Evolutionary conservation across 129 eudicot genomes (phyloP), one percentile per base, ranked within the genome.

Genomic region (Heracleum sosnowskyi): DNA sequence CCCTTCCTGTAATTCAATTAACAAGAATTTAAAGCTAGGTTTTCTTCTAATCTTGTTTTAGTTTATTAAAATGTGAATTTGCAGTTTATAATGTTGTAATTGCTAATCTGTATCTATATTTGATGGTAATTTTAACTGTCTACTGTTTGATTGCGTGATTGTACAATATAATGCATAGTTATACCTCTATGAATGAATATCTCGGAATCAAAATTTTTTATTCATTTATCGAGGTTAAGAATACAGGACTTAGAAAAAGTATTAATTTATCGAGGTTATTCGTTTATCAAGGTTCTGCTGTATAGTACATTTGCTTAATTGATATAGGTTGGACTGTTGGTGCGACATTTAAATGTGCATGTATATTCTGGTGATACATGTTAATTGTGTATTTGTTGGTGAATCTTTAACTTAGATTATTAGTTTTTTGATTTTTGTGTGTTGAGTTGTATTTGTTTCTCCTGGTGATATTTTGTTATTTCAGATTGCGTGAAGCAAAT

Each of bases 401-500:
- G 26, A 12, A 13, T 63, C 1, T 66, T 36, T 16, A 5, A 18
- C 39, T 36, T 36, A 34, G 29, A 16, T 36, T n/a, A 60, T 3
- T n/a, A 57, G 66, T 31, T 44, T 12, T 15, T 42, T 5, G 11
- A 29, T 2, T 74, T 20, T 22, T 73, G 18, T 20, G n/a, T 37
- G 8, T 37, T 60, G 39, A 57, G 24, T 40, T 62, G 28, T 28
- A 2, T 63, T 9, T n/a, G 33, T 60, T 11, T 28, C 11, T 20
- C 5, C 0, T 34, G 78, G 3, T 66, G 72, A 66, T 31, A 11
- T 42, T 41, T n/a, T 22, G 39, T 16, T 29, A 16, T 36, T 16
- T 88, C 91, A 72, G 90, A 88, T 74, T 86, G 20, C 9, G 78
- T 17, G 87, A 86, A 70, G 85, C 82, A 84, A 83, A 74, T 80